Percentiles rank a stretch among this genome's conserved stretches.
Conservation (phyloP, 192 early-diverging fungal species). For the Thoreauomyces humboldtii region DNA sequence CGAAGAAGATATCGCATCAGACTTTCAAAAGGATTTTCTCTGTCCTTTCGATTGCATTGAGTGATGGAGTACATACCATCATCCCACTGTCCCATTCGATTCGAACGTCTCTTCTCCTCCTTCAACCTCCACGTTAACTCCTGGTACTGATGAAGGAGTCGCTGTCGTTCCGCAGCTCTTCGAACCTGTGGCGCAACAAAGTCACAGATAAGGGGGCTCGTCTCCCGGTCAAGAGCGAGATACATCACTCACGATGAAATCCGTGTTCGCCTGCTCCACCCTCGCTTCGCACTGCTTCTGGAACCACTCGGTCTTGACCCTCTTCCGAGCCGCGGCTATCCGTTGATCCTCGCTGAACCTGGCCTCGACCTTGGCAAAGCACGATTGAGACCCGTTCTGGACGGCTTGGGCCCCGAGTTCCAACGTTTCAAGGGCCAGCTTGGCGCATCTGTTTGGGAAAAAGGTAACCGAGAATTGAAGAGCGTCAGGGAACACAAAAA, state of each 20-base stretch:
- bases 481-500: not conserved
- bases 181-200: conserved; percentile 7
- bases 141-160: not conserved
- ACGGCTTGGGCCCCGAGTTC: conserved; percentile 10
- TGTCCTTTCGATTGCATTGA: no score
- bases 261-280: conserved; percentile 12
- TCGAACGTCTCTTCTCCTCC: conserved; percentile 8
- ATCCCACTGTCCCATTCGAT: conserved; percentile 1
- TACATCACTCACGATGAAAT: conserved; percentile 20
- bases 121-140: conserved; percentile 9
- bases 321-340: not conserved
- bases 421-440: conserved; percentile 19
- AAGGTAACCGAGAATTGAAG: not conserved
- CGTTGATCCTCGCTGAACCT: no score
- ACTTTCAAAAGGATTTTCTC: no score
- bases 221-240: no score
- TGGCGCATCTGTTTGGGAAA: not conserved
- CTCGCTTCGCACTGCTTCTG: conserved; percentile 3
- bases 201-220: no score
- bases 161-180: conserved; percentile 14
- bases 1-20: no score
- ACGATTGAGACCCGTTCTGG: conserved; percentile 4
- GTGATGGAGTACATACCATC: conserved; percentile 16
- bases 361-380: conserved; percentile 18
- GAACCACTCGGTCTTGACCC: conserved; percentile 6